phyloP scores from a whole-genome alignment of 495 filamentous ascomycete genomes.

The Penicillium herquei region DNA sequence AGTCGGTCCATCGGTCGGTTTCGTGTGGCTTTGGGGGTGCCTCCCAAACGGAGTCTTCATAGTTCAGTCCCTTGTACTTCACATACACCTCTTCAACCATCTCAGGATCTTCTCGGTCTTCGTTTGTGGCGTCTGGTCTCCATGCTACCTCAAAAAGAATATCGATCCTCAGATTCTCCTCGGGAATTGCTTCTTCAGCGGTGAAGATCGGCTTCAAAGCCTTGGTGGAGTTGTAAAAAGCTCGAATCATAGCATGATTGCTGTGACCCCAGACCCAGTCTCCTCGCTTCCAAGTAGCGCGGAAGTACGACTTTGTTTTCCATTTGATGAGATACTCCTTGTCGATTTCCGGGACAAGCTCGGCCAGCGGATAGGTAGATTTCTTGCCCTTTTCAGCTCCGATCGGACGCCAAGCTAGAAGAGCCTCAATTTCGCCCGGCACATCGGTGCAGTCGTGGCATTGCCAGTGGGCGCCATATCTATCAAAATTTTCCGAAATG shows the following conservation, averaged over 20 bases:
- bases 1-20: conserved; percentile 73
- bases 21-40: conserved; percentile 68
- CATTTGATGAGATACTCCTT: conserved; percentile 94
- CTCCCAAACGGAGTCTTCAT: conserved; percentile 91
- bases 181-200: conserved; percentile 75
- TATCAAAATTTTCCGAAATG: conserved; percentile 41
- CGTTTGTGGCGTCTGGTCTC: conserved; percentile 29
- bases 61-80: conserved; percentile 94
- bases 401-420: conserved; percentile 85
- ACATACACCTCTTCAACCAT: conserved; percentile 61
- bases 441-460: conserved; percentile 70
- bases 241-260: conserved; percentile 58
- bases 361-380: conserved; percentile 35
- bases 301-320: conserved; percentile 73
- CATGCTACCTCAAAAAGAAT: conserved; percentile 82
- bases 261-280: conserved; percentile 86
- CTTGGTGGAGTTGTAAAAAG: conserved; percentile 71
- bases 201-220: conserved; percentile 65
- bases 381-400: conserved; percentile 46
- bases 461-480: conserved; percentile 67
- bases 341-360: conserved; percentile 63
- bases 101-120: conserved; percentile 41
- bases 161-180: conserved; percentile 80
- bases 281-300: conserved; percentile 80
- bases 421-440: conserved; percentile 58